Percentiles rank a stretch among this genome's conserved stretches.
phyloP scores from a whole-genome alignment of 108 stramenopile genomes.

The Hondaea fermentalgiana region DNA sequence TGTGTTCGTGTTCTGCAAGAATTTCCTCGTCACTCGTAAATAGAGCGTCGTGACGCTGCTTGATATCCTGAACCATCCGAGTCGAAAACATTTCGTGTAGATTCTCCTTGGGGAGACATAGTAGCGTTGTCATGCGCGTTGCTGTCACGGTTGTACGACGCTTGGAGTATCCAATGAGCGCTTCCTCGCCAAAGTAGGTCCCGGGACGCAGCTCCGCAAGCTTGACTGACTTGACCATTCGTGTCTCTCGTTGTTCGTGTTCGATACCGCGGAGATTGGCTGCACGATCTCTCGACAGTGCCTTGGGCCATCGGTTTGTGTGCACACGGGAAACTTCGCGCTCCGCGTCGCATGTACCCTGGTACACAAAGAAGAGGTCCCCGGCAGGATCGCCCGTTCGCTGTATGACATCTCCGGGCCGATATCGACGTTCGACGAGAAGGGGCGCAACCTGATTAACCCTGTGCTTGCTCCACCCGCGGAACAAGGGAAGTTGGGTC shows the following conservation, averaged over 20 bases:
- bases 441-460: conserved; percentile 1
- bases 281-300: background rate
- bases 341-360: background rate
- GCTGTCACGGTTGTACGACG: background rate
- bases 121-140: background rate
- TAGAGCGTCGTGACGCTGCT: background rate
- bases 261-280: background rate
- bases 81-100: background rate
- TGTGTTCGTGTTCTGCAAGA: background rate
- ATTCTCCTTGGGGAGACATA: background rate
- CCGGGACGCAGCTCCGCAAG: conserved; percentile 4
- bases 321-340: background rate
- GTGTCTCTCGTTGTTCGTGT: background rate
- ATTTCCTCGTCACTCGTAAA: conserved; percentile 7
- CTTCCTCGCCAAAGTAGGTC: background rate
- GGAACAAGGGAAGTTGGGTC: background rate
- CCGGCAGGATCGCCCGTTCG: background rate
- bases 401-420: background rate
- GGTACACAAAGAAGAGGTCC: background rate
- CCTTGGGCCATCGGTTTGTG: background rate
- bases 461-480: background rate
- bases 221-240: background rate
- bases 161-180: background rate
- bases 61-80: background rate
- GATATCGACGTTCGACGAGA: background rate